Evolutionary conservation across 768 basidiomycete species (phyloP).

Genomic region (Leccinum subgranulosum): DNA sequence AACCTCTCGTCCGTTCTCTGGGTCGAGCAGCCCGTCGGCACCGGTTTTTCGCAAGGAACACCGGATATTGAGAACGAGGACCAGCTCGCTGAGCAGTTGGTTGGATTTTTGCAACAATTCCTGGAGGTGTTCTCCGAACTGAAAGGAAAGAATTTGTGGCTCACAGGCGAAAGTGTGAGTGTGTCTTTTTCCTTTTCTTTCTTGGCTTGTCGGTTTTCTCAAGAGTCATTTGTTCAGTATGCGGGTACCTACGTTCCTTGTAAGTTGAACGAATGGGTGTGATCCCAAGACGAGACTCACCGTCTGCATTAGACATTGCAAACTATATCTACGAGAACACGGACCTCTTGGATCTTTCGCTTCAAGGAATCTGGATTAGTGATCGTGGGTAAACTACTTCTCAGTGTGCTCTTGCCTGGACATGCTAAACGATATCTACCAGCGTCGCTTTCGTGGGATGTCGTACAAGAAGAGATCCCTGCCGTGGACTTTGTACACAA

Average conservation of each 20-base stretch:
- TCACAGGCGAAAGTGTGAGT: slow-evolving; percentile 74
- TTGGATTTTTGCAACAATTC: slow-evolving; percentile 70
- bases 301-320: slow-evolving; percentile 54
- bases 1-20: slow-evolving; percentile 72
- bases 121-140: slow-evolving; percentile 70
- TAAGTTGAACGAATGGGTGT: slow-evolving; percentile 36
- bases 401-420: not conserved
- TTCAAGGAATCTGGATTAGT: slow-evolving; percentile 70
- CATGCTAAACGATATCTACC: not conserved
- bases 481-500: slow-evolving; percentile 74
- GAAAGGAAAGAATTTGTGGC: slow-evolving; percentile 67
- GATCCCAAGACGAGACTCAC: not conserved
- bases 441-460: slow-evolving; percentile 60
- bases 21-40: slow-evolving; percentile 80
- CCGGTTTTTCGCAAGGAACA: slow-evolving; percentile 69
- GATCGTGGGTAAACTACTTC: slow-evolving; percentile 51
- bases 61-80: slow-evolving; percentile 60
- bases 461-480: slow-evolving; percentile 68
- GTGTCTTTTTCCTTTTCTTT: not conserved
- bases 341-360: slow-evolving; percentile 45
- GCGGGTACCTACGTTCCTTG: slow-evolving; percentile 68
- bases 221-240: slow-evolving; percentile 41
- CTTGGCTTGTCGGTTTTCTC: not conserved
- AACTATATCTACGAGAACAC: slow-evolving; percentile 69
- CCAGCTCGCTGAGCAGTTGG: slow-evolving; percentile 53